These are phyloP conservation scores for Neocucurbitaria cava DNA, from an alignment of 2,329 filamentous ascomycete species.

Conservation along the genomic window DNA sequence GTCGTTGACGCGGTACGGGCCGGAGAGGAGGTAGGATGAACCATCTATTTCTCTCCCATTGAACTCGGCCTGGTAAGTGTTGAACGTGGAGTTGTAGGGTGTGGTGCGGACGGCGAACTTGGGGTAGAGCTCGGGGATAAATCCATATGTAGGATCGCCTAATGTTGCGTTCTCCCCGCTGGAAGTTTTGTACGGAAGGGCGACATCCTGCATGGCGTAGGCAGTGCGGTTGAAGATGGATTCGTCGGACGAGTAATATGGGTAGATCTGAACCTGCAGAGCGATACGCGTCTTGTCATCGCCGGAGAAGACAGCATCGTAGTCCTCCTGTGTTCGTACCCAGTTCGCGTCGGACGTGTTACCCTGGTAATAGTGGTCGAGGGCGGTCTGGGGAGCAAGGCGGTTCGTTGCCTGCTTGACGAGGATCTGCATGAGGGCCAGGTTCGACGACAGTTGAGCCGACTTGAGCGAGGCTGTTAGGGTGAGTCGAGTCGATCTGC, in stretches of 20 bases:
- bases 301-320: conserved; percentile 73
- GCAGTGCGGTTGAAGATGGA: conserved; percentile 54
- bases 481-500: conserved; percentile 66
- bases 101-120: conserved; percentile 71
- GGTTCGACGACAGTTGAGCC: conserved; percentile 77
- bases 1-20: conserved; percentile 75
- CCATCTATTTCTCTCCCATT: conserved; percentile 53
- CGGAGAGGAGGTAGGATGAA: conserved; percentile 72
- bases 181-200: conserved; percentile 67
- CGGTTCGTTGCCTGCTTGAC: conserved; percentile 74
- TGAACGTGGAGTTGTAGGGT: conserved; percentile 37
- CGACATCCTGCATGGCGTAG: conserved; percentile 55
- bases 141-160: conserved; percentile 69
- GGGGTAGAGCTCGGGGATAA: conserved; percentile 75
- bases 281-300: conserved; percentile 59
- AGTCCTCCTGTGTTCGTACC: conserved; percentile 65
- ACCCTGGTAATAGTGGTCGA: conserved; percentile 61
- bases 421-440: conserved; percentile 79
- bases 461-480: conserved; percentile 88
- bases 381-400: conserved; percentile 60
- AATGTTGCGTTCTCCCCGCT: conserved; percentile 68
- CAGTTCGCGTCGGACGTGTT: conserved; percentile 67
- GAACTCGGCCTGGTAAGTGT: conserved; percentile 51
- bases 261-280: conserved; percentile 76
- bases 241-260: conserved; percentile 67